Conservation (phyloP, 208 protist species). For the Acanthamoeba lenticulata region DNA sequence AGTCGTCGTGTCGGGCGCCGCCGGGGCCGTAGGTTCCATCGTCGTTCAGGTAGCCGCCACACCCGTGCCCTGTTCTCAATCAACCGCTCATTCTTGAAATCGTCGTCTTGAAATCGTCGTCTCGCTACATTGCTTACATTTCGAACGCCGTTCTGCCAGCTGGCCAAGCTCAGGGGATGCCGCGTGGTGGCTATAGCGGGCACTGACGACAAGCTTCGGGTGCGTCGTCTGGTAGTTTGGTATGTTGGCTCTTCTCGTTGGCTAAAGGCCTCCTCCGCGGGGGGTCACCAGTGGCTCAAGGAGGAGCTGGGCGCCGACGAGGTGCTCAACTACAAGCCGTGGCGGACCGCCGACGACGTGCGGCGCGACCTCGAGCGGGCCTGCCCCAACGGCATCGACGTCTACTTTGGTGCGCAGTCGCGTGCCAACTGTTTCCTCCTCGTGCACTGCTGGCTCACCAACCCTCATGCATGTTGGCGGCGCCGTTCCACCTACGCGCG, state of each 20-base stretch:
- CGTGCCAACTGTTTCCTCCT: too few species aligned
- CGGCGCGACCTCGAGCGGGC: conserved; percentile 53
- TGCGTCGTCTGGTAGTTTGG: background rate
- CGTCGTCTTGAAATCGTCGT: background rate
- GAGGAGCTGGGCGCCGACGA: conserved; percentile 49
- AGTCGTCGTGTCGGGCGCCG: conserved; percentile 77
- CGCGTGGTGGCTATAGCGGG: conserved; percentile 76
- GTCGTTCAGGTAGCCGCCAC: conserved; percentile 56
- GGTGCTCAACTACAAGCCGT: conserved; percentile 73
- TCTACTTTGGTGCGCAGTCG: conserved; percentile 80
- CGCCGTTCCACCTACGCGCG: too few species aligned
- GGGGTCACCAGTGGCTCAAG: background rate
- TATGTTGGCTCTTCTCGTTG: conserved; percentile 4
- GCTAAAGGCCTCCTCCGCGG: too few species aligned
- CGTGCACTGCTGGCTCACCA: background rate
- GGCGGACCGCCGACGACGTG: conserved; percentile 74
- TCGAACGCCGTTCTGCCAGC: background rate
- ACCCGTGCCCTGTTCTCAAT: background rate
- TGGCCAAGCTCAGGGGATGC: conserved; percentile 73
- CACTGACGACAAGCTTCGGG: conserved; percentile 74
- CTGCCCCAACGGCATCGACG: conserved; percentile 81
- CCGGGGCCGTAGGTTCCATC: conserved; percentile 77
- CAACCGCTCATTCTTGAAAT: background rate
- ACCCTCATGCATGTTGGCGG: background rate
- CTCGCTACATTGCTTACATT: background rate